Conservation (phyloP, 2,329 filamentous ascomycete genomes). For the Nigrospora osmanthi region DNA sequence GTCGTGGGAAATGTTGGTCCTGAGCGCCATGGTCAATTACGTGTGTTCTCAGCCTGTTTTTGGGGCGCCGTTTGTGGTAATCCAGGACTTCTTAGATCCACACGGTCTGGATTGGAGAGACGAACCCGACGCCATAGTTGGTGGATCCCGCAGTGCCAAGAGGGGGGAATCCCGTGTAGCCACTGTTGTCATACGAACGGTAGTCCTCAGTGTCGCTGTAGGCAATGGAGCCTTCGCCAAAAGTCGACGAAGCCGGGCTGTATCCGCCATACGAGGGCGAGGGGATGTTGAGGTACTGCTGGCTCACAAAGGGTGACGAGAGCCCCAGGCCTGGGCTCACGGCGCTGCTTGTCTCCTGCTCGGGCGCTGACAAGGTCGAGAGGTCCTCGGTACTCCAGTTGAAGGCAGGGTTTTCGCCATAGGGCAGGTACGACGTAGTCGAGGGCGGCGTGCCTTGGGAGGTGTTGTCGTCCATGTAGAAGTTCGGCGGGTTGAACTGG, state of each 20-base stretch:
- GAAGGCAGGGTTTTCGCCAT: slow-evolving; percentile 48
- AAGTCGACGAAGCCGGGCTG: slow-evolving; percentile 56
- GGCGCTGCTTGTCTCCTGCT: slow-evolving; percentile 36
- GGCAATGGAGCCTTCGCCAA: slow-evolving; percentile 50
- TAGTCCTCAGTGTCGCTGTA: slow-evolving; percentile 58
- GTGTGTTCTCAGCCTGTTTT: slow-evolving; percentile 29
- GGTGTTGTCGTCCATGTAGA: slow-evolving; percentile 34
- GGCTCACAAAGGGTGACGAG: slow-evolving; percentile 44
- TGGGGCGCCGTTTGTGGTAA: slow-evolving; percentile 30
- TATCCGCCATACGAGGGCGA: slow-evolving; percentile 53
- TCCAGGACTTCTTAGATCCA: slow-evolving; percentile 44
- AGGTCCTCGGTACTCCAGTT: slow-evolving; percentile 58
- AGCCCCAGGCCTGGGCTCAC: slow-evolving; percentile 45
- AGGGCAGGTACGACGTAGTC: slow-evolving; percentile 39
- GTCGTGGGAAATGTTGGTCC: slow-evolving; percentile 29
- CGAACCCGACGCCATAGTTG: slow-evolving; percentile 51
- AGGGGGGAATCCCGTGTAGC: slow-evolving; percentile 37
- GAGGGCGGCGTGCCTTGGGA: slow-evolving; percentile 32
- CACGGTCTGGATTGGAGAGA: slow-evolving; percentile 54
- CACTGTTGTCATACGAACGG: slow-evolving; percentile 34
- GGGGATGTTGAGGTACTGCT: slow-evolving; percentile 56
- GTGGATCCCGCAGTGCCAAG: slow-evolving; percentile 30
- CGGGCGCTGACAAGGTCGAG: slow-evolving; percentile 40
- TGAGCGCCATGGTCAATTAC: slow-evolving; percentile 48
- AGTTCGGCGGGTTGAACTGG: slow-evolving; percentile 49